A percentile compares a stretch with the other conserved stretches of the same genome.
phyloP scores from a whole-genome alignment of 148 eudicot genomes.

The Vaccinium myrtillus region DNA sequence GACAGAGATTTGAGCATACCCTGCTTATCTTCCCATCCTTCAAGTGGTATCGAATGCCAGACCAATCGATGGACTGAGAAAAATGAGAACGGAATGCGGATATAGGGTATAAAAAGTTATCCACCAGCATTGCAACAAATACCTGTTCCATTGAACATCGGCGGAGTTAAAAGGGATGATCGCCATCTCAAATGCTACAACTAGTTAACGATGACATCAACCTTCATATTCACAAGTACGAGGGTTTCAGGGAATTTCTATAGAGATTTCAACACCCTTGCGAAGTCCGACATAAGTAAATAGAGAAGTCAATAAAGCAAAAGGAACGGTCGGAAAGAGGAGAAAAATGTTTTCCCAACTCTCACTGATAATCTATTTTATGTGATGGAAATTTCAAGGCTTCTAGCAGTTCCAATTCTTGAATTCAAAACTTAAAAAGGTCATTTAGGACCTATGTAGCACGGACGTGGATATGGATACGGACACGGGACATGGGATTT shows the following conservation, averaged over 20 bases:
- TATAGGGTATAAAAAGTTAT: conserved; percentile 79
- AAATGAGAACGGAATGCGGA: conserved; percentile 84
- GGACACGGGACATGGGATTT: too few relatives aligned
- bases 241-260: neutral
- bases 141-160: conserved; percentile 54
- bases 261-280: neutral
- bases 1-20: conserved; percentile 36
- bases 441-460: neutral
- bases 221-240: neutral
- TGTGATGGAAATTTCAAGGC: neutral
- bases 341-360: neutral
- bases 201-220: neutral
- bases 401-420: neutral
- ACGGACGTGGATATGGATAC: too few relatives aligned
- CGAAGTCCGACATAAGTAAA: neutral
- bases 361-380: neutral
- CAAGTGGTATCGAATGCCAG: conserved; percentile 89
- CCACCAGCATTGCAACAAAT: conserved; percentile 88
- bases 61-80: conserved; percentile 89
- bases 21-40: conserved; percentile 77
- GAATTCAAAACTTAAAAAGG: neutral
- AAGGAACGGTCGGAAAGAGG: neutral
- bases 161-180: neutral
- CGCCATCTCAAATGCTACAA: conserved; percentile 8
- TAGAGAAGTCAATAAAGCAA: neutral